Evolutionary conservation across 257 asterid genomes (phyloP), one percentile per base, ranked within the genome.

Genomic region (Solanum sparsipilum): DNA sequence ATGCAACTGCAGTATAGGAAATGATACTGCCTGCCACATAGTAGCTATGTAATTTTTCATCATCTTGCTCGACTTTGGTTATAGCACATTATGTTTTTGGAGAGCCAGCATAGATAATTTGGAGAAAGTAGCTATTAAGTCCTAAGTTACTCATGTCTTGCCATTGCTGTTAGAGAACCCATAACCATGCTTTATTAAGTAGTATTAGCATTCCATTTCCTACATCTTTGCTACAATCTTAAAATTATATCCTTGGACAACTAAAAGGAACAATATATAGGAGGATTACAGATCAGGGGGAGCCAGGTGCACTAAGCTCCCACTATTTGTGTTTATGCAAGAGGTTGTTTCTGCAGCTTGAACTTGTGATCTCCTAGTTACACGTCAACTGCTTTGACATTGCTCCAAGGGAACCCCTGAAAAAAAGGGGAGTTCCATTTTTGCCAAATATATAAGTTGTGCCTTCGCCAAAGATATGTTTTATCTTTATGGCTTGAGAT

Each of bases 1-100:
- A 48, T 86, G 88, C 84, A 48, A 74, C 29, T 86, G 88, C 88
- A 86, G 10, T 20, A 73, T 86, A 72, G 88, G 88, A 71, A 74
- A 86, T 86, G 88, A 86, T 86, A 38, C 88, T 5, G 34, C 81
- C 68, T 86, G 88, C 74, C 88, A 86, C 25, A 15, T 86, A 46
- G 58, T 46, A 79, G 83, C 52, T 72, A 52, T 86, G 88, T 86
- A 86, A 86, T 29, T 39, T 44, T n/a, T 86, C 38, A 4, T 41
- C 82, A 35, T 36, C 85, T 31, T 86, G 71, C 70, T 25, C 12
- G 39, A n/a, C 78, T 46, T 3, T 48, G 44, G 52, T 34, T 73
- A 38, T 35, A 41, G 68, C n/a, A 46, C 38, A 18, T 34, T 8
- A 74, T 86, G 58, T 52, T 13, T 71, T 48, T 82, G 68, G 65